Percentiles rank a stretch among this genome's conserved stretches.
phyloP scores from a whole-genome alignment of 805 yeast species.

The Jamesozyma piceae region DNA sequence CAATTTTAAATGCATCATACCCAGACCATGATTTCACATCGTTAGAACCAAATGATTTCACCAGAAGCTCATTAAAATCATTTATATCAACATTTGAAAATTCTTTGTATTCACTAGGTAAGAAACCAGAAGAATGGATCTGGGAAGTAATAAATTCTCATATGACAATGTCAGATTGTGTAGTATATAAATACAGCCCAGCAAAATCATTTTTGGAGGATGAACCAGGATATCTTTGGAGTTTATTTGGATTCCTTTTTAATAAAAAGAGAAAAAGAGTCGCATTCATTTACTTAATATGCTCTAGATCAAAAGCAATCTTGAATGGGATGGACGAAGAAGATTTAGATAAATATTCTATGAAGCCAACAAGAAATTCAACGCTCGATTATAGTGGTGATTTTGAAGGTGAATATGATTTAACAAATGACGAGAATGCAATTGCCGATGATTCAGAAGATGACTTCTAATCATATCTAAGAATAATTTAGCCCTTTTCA shows the following conservation, averaged over 20 bases:
- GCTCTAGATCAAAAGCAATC: constrained; percentile 35
- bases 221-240: constrained; percentile 36
- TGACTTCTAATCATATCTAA: constrained; percentile 11
- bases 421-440: constrained; percentile 34
- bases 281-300: constrained; percentile 69
- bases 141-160: constrained; percentile 85
- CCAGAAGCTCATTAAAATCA: constrained; percentile 40
- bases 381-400: constrained; percentile 34
- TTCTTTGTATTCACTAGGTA: constrained; percentile 58
- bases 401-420: constrained; percentile 39
- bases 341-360: too few relatives aligned
- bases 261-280: constrained; percentile 89
- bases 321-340: constrained; percentile 34
- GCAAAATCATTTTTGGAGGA: constrained; percentile 30
- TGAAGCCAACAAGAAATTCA: constrained; percentile 18
- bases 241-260: constrained; percentile 78
- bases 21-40: constrained; percentile 94
- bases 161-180: constrained; percentile 53
- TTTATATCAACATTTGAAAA: constrained; percentile 66
- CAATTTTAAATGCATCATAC: constrained; percentile 81
- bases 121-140: constrained; percentile 52
- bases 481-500: too few relatives aligned
- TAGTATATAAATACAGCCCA: constrained; percentile 51
- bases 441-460: constrained; percentile 32
- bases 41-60: constrained; percentile 70